phyloP scores from a whole-genome alignment of 371 early-diverging fungal genomes.

The Basidiobolus meristosporus region DNA sequence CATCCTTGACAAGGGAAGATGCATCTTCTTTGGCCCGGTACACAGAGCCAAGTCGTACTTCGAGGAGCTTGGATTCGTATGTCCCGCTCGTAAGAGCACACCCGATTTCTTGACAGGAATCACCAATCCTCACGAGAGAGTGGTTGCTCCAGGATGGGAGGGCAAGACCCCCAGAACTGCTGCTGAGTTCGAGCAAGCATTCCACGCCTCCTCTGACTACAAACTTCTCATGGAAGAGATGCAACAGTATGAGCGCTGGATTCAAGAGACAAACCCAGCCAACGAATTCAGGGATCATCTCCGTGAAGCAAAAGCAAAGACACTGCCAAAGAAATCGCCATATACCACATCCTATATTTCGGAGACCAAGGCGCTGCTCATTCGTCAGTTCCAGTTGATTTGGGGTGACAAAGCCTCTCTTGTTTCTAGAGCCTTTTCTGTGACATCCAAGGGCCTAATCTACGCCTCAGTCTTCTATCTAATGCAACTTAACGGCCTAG shows the following conservation, averaged over 20 bases:
- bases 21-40: constrained; percentile 54
- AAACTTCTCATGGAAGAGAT: constrained; percentile 12
- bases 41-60: constrained; percentile 39
- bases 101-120: no score
- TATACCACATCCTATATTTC: constrained; percentile 36
- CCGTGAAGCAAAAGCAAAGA: constrained; percentile 26
- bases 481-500: constrained; percentile 20
- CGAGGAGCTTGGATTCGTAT: constrained; percentile 34
- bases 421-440: constrained; percentile 29
- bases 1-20: constrained; percentile 44
- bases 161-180: constrained; percentile 17
- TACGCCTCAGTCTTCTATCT: constrained; percentile 42
- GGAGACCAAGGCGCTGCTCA: constrained; percentile 30
- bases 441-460: constrained; percentile 35
- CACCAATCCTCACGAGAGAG: constrained; percentile 37
- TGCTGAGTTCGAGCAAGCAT: constrained; percentile 20
- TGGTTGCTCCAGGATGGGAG: constrained; percentile 25
- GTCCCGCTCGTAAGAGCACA: constrained; percentile 51
- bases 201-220: constrained; percentile 14
- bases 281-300: constrained; percentile 25
- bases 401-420: constrained; percentile 23
- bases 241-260: constrained; percentile 12
- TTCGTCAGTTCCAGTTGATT: constrained; percentile 33
- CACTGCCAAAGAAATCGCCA: constrained; percentile 21
- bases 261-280: constrained; percentile 10